A percentile compares a stretch with the other conserved stretches of the same genome.
These are phyloP conservation scores for Moringa oleifera DNA, from an alignment of 345 rosid genomes.

Conservation along the genomic window DNA sequence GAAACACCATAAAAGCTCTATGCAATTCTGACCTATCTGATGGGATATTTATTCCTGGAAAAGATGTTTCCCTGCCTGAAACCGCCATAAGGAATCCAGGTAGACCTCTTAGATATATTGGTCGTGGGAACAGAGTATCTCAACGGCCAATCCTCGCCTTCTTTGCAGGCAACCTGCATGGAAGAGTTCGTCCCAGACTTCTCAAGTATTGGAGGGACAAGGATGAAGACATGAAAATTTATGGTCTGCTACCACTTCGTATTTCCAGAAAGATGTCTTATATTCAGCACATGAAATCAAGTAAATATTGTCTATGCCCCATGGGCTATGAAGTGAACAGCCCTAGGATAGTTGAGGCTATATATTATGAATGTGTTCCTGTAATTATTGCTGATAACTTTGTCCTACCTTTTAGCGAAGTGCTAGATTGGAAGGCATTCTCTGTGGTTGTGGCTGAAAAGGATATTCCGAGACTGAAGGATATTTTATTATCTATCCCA, in stretches of 20 bases:
- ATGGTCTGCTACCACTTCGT: slow-evolving; percentile 51
- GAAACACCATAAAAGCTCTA: slow-evolving; percentile 66
- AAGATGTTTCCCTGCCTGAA: slow-evolving; percentile 85
- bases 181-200: slow-evolving; percentile 74
- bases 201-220: slow-evolving; percentile 70
- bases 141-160: slow-evolving; percentile 85
- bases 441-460: slow-evolving; percentile 68
- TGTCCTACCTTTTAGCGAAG: slow-evolving; percentile 68
- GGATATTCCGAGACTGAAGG: slow-evolving; percentile 81
- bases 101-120: slow-evolving; percentile 58
- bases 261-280: slow-evolving; percentile 62
- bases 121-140: slow-evolving; percentile 69
- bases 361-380: slow-evolving; percentile 87
- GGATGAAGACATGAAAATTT: slow-evolving; percentile 76
- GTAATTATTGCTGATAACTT: slow-evolving; percentile 88
- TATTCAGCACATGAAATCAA: slow-evolving; percentile 86
- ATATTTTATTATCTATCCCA: slow-evolving; percentile 62
- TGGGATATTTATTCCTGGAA: slow-evolving; percentile 48
- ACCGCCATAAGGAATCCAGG: slow-evolving; percentile 65
- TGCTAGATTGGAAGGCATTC: slow-evolving; percentile 79
- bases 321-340: slow-evolving; percentile 95
- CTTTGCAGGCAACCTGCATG: slow-evolving; percentile 88
- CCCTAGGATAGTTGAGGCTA: slow-evolving; percentile 83
- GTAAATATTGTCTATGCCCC: slow-evolving; percentile 80
- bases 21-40: slow-evolving; percentile 86